Evolutionary conservation across 2,329 filamentous ascomycete species (phyloP), one percentile per base, ranked within the genome.

Genomic region (Colletotrichum sansevieriae): DNA sequence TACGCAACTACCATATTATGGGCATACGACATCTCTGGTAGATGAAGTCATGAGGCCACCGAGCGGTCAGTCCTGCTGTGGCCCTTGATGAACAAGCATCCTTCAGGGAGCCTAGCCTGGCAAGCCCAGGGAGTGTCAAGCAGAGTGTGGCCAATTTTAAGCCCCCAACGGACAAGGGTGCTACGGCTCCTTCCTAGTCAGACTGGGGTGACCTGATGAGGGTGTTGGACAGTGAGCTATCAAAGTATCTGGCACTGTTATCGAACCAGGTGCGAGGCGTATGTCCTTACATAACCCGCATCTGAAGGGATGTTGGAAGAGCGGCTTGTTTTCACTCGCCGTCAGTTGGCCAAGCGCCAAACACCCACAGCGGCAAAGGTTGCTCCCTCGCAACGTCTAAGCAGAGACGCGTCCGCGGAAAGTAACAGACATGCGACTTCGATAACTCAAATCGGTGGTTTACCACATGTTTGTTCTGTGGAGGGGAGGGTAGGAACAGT

Each of bases 31-130:
- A 60, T 20, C 63, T 49, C 56, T 69, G 63, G n/a, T 49, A 43
- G 33, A 68, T 68, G 67, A 63, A n/a, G n/a, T n/a, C n/a, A n/a
- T n/a, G n/a, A n/a, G 67, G 64, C 56, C 51, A 57, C 57, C 51
- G 51, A 46, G 63, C 67, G 63, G 63, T 70, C 63, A 68, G 52
- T 46, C 49, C 63, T 57, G 49, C 60, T 41, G 52, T 47, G 39
- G 46, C 43, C 47, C 25, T 62, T 22, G 59, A 63, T 22, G 22
- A 56, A 29, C 64, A 46, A 49, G 59, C 52, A 65, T 65, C 51
- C n/a, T 41, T 33, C 59, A 62, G 59, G 43, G 51, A 59, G n/a
- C n/a, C n/a, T n/a, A 22, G 11, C 15, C 22, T 63, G 57, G 63
- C 39, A 39, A 43, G 44, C n/a, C 46, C 55, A 49, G 61, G 29